Evolutionary conservation across 2,329 filamentous ascomycete genomes (phyloP).

Genomic region (Fusarium agapanthi): DNA sequence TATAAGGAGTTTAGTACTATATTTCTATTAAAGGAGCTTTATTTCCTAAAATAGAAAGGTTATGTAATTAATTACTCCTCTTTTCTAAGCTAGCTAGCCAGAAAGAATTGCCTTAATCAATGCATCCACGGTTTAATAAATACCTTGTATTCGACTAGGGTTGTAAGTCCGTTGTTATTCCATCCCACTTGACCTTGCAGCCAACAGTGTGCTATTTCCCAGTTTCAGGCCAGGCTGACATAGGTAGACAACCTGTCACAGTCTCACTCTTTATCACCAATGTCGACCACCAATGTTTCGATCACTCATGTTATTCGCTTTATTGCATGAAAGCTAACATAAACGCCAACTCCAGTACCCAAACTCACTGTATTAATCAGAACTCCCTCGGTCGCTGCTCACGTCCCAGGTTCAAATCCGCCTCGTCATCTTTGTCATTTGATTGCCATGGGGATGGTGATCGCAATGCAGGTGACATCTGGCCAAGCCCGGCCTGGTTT

Average conservation of each 20-base stretch:
- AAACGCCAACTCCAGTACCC: constrained; percentile 34
- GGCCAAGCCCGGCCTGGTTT: constrained; percentile 44
- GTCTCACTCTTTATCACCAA: not conserved
- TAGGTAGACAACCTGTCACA: no score
- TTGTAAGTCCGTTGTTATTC: not conserved
- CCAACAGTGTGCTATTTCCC: not conserved
- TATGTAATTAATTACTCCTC: no score
- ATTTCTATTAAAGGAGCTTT: no score
- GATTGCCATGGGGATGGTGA: constrained; percentile 44
- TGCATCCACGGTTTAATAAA: no score
- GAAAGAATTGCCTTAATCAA: no score
- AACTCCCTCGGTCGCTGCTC: constrained; percentile 48
- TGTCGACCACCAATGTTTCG: not conserved
- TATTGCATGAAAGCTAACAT: not conserved
- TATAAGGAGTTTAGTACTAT: no score
- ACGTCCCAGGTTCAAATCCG: constrained; percentile 44
- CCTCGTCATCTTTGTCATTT: constrained; percentile 43
- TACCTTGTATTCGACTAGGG: not conserved
- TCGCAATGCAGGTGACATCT: constrained; percentile 37
- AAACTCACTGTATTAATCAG: constrained; percentile 25
- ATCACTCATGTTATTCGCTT: not conserved
- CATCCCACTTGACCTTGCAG: not conserved
- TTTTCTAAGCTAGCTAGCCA: no score
- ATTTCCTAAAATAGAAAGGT: no score
- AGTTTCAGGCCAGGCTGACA: not conserved